Conservation (phyloP, 169 alveolate genomes). For the Toxoplasma gondii region DNA sequence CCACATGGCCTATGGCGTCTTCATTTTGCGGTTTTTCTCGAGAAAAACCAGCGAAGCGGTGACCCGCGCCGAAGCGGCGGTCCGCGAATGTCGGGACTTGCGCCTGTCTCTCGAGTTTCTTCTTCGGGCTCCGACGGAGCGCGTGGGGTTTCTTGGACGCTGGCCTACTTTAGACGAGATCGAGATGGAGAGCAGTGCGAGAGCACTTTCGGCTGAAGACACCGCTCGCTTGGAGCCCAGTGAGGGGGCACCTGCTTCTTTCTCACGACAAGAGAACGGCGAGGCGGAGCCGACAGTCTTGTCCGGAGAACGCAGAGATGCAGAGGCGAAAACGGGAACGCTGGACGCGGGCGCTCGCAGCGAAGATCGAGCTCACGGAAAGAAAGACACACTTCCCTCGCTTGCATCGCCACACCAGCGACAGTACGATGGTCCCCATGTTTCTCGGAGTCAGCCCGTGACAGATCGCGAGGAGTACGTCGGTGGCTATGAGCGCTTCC, state of each 20-base stretch:
- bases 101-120: neutral
- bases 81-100: conserved; percentile 3
- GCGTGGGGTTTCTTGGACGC: neutral
- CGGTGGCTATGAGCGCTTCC: neutral
- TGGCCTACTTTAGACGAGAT: neutral
- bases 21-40: neutral
- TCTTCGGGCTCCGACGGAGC: neutral
- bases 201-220: neutral
- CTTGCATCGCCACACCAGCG: neutral
- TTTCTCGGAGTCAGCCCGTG: neutral
- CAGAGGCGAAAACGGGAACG: neutral
- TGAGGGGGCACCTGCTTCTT: neutral
- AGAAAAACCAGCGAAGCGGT: neutral
- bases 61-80: neutral
- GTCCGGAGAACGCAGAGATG: neutral
- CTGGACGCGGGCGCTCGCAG: neutral
- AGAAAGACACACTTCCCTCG: neutral
- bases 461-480: neutral
- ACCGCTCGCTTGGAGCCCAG: neutral
- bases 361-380: no score
- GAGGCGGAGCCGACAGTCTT: neutral
- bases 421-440: neutral
- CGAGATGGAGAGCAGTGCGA: neutral
- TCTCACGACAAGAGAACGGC: neutral
- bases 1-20: neutral